Evolutionary conservation across 2,329 filamentous ascomycete genomes (phyloP).

Genomic region (Madurella fahalii): DNA sequence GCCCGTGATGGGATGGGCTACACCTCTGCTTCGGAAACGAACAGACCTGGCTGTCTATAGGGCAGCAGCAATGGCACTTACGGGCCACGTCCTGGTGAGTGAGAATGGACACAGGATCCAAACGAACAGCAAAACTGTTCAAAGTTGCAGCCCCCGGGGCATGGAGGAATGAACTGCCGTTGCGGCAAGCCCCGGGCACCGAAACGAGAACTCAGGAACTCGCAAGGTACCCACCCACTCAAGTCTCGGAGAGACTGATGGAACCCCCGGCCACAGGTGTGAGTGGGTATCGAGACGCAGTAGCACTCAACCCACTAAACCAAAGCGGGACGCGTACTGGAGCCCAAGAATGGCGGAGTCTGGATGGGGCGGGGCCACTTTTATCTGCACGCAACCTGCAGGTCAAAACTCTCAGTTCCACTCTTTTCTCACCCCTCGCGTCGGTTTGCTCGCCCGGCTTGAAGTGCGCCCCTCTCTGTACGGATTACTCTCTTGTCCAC

Average conservation of each 20-base stretch:
- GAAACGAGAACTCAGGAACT: conserved; percentile 3
- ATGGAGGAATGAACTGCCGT: neutral
- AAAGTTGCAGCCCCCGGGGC: too few species aligned
- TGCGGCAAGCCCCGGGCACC: neutral
- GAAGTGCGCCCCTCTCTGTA: too few species aligned
- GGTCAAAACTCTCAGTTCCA: neutral
- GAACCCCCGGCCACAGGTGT: neutral
- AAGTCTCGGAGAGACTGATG: neutral
- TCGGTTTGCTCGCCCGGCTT: neutral
- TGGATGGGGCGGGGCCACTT: neutral
- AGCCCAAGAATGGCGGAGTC: neutral
- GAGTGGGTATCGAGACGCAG: neutral
- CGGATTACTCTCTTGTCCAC: too few species aligned
- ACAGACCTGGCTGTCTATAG: neutral
- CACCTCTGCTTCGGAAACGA: neutral
- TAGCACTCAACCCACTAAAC: neutral
- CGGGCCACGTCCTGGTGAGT: too few species aligned
- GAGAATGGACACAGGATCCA: too few species aligned
- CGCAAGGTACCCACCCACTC: neutral
- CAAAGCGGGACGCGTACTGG: neutral
- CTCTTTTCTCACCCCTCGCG: neutral
- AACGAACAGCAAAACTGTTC: too few species aligned
- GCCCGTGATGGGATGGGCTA: neutral
- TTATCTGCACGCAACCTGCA: neutral
- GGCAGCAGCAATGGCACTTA: too few species aligned